A percentile compares a stretch with the other conserved stretches of the same genome.
phyloP scores from a whole-genome alignment of 2,329 filamentous ascomycete species.

The Colletotrichum tropicicola region DNA sequence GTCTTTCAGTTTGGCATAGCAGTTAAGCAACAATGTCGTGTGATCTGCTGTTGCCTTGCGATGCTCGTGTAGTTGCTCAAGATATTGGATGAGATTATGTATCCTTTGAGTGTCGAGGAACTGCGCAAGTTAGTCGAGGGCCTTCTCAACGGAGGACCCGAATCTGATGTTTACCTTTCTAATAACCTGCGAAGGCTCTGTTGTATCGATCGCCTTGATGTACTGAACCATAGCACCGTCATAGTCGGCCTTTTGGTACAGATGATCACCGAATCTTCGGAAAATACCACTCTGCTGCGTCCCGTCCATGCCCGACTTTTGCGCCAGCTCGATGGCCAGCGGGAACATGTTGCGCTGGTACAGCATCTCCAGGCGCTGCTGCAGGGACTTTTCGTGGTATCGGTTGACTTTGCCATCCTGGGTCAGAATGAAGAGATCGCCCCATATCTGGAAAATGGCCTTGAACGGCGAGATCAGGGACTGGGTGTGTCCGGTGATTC shows the following conservation, averaged over 20 bases:
- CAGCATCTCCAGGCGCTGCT: slow-evolving; percentile 90
- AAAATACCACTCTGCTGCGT: slow-evolving; percentile 92
- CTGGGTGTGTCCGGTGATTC: slow-evolving; percentile 90
- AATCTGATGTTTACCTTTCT: slow-evolving; percentile 70
- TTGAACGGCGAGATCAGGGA: slow-evolving; percentile 83
- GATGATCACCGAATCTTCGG: slow-evolving; percentile 89
- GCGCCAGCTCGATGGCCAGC: slow-evolving; percentile 89
- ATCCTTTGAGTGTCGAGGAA: slow-evolving; percentile 97
- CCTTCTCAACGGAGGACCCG: rapidly evolving
- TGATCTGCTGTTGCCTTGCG: slow-evolving; percentile 94
- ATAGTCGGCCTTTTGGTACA: slow-evolving; percentile 95
- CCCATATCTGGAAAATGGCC: slow-evolving; percentile 87
- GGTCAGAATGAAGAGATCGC: slow-evolving; percentile 87
- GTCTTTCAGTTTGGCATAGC: slow-evolving; percentile 97
- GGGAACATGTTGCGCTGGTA: slow-evolving; percentile 95
- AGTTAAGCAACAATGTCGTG: slow-evolving; percentile 93
- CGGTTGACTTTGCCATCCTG: slow-evolving; percentile 91
- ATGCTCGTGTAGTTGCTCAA: slow-evolving; percentile 95
- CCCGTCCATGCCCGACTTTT: slow-evolving; percentile 83
- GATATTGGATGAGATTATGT: slow-evolving; percentile 95
- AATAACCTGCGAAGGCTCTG: slow-evolving; percentile 95
- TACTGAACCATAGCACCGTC: slow-evolving; percentile 99
- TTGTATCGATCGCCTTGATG: slow-evolving; percentile 93
- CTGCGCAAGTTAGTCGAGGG: slow-evolving; percentile 51
- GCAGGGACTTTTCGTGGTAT: slow-evolving; percentile 90